These are phyloP conservation scores for Vitis hybrid DNA, from an alignment of 177 flowering plant species.

Conservation along the genomic window DNA sequence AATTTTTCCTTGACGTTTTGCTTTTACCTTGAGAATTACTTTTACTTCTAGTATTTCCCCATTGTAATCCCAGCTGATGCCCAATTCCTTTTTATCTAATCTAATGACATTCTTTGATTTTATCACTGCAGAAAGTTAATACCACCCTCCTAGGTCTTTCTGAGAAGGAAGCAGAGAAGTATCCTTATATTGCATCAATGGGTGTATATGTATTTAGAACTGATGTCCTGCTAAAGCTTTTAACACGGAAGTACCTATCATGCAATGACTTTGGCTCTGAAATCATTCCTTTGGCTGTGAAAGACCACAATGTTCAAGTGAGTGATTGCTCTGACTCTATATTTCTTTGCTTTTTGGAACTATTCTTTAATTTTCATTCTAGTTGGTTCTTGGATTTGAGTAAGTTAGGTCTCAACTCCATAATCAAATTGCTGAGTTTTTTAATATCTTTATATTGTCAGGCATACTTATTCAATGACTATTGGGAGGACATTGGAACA, in stretches of 20 bases:
- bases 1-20: no score
- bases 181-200: slow-evolving; percentile 95
- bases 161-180: slow-evolving; percentile 44
- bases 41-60: not conserved
- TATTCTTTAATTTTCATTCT: not conserved
- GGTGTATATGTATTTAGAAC: slow-evolving; percentile 88
- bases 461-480: slow-evolving; percentile 93
- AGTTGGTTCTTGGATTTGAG: not conserved
- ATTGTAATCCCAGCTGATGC: not conserved
- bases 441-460: slow-evolving; percentile 22
- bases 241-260: slow-evolving; percentile 58
- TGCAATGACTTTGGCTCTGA: slow-evolving; percentile 96
- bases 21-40: not conserved
- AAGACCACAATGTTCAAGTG: slow-evolving; percentile 80
- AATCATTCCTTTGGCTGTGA: slow-evolving; percentile 77
- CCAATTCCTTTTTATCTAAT: slow-evolving; percentile 8
- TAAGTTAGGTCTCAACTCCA: not conserved
- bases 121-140: slow-evolving; percentile 70
- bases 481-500: slow-evolving; percentile 99
- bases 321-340: slow-evolving; percentile 1
- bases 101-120: not conserved
- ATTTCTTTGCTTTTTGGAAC: not conserved
- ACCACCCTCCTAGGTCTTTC: slow-evolving; percentile 78
- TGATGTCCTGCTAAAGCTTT: slow-evolving; percentile 71
- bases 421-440: slow-evolving; percentile 2